phyloP scores from a whole-genome alignment of 2,329 filamentous ascomycete species.

The Epichloe hybrida region DNA sequence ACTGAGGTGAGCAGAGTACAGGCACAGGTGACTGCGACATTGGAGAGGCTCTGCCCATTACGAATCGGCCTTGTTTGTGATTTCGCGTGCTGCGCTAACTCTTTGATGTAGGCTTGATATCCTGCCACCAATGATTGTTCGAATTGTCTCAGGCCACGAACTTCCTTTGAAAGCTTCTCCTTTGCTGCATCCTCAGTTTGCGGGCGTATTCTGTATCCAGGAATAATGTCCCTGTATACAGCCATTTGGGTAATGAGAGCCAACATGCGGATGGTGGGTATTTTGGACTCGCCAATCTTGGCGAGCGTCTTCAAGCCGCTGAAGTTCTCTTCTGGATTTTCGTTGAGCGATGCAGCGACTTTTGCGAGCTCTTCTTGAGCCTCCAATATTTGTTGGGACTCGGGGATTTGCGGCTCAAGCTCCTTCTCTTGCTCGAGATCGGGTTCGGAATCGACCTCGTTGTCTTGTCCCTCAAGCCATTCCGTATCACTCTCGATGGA shows the following conservation, averaged over 20 bases:
- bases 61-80: constrained; percentile 26
- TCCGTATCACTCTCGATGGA: constrained; percentile 45
- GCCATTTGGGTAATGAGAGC: constrained; percentile 75
- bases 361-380: constrained; percentile 89
- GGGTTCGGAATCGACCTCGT: constrained; percentile 34
- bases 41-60: constrained; percentile 42
- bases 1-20: constrained; percentile 70
- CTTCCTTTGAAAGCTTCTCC: constrained; percentile 83
- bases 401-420: constrained; percentile 51
- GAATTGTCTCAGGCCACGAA: constrained; percentile 66
- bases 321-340: constrained; percentile 84
- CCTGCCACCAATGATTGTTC: constrained; percentile 77
- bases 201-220: constrained; percentile 86
- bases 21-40: constrained; percentile 71
- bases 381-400: constrained; percentile 65
- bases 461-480: constrained; percentile 49
- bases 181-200: constrained; percentile 59
- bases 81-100: constrained; percentile 56
- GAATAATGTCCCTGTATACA: constrained; percentile 91
- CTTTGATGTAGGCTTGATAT: constrained; percentile 75
- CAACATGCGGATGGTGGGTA: constrained; percentile 69
- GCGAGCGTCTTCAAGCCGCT: constrained; percentile 66
- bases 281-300: constrained; percentile 55
- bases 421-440: constrained; percentile 28
- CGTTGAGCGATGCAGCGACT: constrained; percentile 68